Percentiles rank a stretch among this genome's conserved stretches.
phyloP scores from a whole-genome alignment of 75 land plant species.

The Sequoia sempervirens region DNA sequence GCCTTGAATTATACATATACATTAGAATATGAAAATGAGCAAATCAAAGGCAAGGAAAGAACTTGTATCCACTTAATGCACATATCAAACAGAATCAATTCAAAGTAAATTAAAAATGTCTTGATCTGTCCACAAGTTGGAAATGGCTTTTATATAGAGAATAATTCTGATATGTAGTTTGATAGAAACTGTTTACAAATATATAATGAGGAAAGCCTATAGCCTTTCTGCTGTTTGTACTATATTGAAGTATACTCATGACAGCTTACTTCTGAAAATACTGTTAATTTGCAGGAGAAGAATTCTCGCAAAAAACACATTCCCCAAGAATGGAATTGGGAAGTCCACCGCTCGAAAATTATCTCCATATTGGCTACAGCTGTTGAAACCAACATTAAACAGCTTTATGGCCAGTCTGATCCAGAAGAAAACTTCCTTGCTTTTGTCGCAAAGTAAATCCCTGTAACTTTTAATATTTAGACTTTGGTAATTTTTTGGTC shows the following conservation, averaged over 20 bases:
- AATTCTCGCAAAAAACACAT: conserved; percentile 57
- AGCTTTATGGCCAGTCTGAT: conserved; percentile 74
- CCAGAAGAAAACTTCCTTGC: conserved; percentile 79
- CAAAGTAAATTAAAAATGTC: background rate
- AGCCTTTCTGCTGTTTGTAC: background rate
- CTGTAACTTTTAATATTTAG: background rate
- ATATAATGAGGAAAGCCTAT: background rate
- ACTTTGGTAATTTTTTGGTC: background rate
- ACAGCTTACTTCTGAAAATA: background rate
- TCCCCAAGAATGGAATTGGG: conserved; percentile 80
- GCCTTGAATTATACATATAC: no score
- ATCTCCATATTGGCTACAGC: conserved; percentile 73
- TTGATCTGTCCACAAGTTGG: background rate
- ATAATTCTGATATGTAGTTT: background rate
- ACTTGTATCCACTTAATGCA: no score
- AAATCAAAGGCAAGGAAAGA: no score
- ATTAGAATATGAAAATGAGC: no score
- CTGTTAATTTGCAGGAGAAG: conserved; percentile 11
- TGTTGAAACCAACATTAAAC: conserved; percentile 71
- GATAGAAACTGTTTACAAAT: background rate
- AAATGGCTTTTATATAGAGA: background rate
- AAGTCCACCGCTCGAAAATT: conserved; percentile 56
- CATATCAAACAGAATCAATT: background rate
- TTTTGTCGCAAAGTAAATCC: conserved; percentile 75
- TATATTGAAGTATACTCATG: background rate